Evolutionary conservation across 2,329 filamentous ascomycete species (phyloP).

Genomic region (Pestalotiopsis sp.): DNA sequence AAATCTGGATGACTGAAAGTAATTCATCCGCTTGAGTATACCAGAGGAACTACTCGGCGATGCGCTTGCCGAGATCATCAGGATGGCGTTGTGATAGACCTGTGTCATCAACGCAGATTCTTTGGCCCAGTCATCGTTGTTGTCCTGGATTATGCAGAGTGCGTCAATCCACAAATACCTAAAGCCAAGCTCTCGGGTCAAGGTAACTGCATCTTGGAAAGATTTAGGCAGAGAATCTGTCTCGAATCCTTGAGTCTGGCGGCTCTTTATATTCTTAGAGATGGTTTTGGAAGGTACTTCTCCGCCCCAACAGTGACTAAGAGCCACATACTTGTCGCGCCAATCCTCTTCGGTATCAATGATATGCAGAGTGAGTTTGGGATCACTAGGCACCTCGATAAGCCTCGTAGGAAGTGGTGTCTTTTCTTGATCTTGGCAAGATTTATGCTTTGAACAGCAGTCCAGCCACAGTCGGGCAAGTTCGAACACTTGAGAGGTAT

Average conservation of each 20-base stretch:
- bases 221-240: not conserved
- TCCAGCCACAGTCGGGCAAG: not conserved
- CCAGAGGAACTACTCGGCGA: not conserved
- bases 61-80: not conserved
- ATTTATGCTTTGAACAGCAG: not conserved
- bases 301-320: slow-evolving; percentile 13
- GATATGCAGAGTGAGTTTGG: not conserved
- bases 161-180: slow-evolving; percentile 20
- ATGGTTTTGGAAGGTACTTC: not conserved
- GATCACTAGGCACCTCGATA: not conserved
- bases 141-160: slow-evolving; percentile 18
- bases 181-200: slow-evolving; percentile 10
- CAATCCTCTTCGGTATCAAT: not conserved
- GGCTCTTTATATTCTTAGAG: not conserved
- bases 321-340: not conserved
- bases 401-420: not conserved
- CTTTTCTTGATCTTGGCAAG: not conserved
- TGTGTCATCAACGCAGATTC: not conserved
- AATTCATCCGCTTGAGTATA: not conserved
- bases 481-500: not conserved
- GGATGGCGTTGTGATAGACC: not conserved
- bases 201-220: not conserved
- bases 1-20: not conserved
- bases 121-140: slow-evolving; percentile 15
- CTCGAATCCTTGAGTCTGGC: not conserved